A percentile compares a stretch with the other conserved stretches of the same genome.
These are phyloP conservation scores for Linum trigynum DNA, from an alignment of 345 rosid species.

Conservation along the genomic window DNA sequence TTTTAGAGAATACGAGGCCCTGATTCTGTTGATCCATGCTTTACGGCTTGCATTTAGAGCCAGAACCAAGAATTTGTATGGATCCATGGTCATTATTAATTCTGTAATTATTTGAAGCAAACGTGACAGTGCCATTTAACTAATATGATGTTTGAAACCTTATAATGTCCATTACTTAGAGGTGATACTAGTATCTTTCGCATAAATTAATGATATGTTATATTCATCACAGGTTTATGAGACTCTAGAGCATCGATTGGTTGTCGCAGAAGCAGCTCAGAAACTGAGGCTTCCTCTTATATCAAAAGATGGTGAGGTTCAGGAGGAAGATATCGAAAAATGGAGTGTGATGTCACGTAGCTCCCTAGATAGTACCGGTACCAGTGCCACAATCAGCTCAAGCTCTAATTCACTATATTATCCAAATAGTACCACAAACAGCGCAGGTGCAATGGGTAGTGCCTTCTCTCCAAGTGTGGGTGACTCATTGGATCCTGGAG, in stretches of 20 bases:
- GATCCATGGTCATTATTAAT: too few species aligned
- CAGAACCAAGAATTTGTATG: too few species aligned
- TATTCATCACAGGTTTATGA: constrained; percentile 57
- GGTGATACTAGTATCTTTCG: neutral
- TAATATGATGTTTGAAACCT: too few species aligned
- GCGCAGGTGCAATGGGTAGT: constrained; percentile 29
- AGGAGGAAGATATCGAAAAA: constrained; percentile 86
- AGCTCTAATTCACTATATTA: constrained; percentile 58
- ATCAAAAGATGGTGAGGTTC: constrained; percentile 85
- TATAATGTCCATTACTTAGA: too few species aligned
- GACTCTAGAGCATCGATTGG: constrained; percentile 77
- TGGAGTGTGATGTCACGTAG: constrained; percentile 76
- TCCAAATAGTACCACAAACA: constrained; percentile 45
- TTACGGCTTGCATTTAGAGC: too few species aligned
- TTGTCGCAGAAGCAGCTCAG: constrained; percentile 95
- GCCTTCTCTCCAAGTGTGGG: constrained; percentile 23
- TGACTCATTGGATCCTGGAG: constrained; percentile 58
- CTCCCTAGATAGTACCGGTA: constrained; percentile 75
- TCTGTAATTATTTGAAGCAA: too few species aligned
- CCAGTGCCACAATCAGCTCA: constrained; percentile 66
- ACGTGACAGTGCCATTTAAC: too few species aligned
- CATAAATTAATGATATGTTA: neutral
- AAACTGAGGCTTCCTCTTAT: constrained; percentile 88
- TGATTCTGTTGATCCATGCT: too few species aligned
- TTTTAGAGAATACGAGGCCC: neutral